Conservation (phyloP, 1,284 basidiomycete species). For the Cryptococcus sp. region DNA sequence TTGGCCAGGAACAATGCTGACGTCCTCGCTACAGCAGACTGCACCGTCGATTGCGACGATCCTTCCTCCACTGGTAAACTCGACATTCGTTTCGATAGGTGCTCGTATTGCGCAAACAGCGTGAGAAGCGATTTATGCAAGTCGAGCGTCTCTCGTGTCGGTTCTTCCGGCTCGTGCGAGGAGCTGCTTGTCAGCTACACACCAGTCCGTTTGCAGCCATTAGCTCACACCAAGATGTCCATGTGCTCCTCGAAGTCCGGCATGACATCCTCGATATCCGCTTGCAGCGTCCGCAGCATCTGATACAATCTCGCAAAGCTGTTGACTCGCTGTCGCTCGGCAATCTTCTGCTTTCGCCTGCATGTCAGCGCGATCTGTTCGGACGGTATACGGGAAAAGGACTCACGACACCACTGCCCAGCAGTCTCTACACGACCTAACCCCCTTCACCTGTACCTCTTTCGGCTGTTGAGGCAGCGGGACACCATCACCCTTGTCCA, state of each 20-base stretch:
- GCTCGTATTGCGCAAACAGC: slow-evolving; percentile 81
- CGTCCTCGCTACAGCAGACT: slow-evolving; percentile 69
- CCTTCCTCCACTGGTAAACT: slow-evolving; percentile 60
- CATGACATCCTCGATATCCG: slow-evolving; percentile 63
- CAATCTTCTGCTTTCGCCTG: slow-evolving; percentile 75
- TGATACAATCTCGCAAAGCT: slow-evolving; percentile 65
- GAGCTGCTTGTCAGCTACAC: slow-evolving; percentile 10
- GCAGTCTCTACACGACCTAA: slow-evolving; percentile 77
- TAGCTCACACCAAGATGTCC: slow-evolving; percentile 53
- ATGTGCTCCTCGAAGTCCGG: slow-evolving; percentile 67
- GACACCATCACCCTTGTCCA: slow-evolving; percentile 15
- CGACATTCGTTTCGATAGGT: slow-evolving; percentile 75
- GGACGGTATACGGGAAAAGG: too few species aligned
- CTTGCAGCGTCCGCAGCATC: slow-evolving; percentile 68
- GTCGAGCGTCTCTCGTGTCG: slow-evolving; percentile 55
- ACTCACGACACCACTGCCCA: slow-evolving; percentile 69
- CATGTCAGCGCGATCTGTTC: too few species aligned
- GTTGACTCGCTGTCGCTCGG: slow-evolving; percentile 61
- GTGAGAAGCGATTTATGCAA: slow-evolving; percentile 74
- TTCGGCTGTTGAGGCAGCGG: slow-evolving; percentile 46
- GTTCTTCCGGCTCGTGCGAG: slow-evolving; percentile 33
- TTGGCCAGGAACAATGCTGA: slow-evolving; percentile 79
- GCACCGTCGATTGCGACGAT: slow-evolving; percentile 74
- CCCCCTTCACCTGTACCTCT: slow-evolving; percentile 73
- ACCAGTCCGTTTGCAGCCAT: not conserved